These are phyloP conservation scores for Austroboletus eburneus DNA, from an alignment of 768 basidiomycete species.

Conservation along the genomic window DNA sequence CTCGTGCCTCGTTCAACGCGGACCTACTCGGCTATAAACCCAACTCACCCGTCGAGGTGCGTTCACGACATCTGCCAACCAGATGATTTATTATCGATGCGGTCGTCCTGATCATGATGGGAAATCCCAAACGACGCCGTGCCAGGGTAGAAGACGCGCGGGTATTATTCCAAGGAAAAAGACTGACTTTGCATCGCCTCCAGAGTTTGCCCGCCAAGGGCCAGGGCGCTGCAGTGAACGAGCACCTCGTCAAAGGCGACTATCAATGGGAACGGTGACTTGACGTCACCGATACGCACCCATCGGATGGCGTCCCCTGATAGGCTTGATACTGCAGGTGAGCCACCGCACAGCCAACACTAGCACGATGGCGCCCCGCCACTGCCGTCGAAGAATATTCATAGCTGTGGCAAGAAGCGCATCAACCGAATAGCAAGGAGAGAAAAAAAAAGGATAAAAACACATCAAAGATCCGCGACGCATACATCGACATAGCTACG, in stretches of 20 bases:
- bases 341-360: constrained; percentile 5
- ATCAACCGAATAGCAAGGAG: constrained; percentile 4
- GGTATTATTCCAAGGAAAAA: constrained; percentile 2
- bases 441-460: background rate
- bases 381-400: no score
- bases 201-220: constrained; percentile 4
- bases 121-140: constrained; percentile 7
- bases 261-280: constrained; percentile 9
- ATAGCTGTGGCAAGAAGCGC: constrained; percentile 6
- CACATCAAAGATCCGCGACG: constrained; percentile 7
- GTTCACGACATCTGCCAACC: no score
- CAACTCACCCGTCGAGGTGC: no score
- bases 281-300: constrained; percentile 8
- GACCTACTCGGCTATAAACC: no score
- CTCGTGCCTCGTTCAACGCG: no score
- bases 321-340: background rate
- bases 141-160: constrained; percentile 15
- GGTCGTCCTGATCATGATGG: no score
- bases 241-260: background rate
- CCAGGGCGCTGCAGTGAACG: no score
- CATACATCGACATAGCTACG: constrained; percentile 17
- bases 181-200: constrained; percentile 5
- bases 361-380: no score
- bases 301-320: constrained; percentile 16
- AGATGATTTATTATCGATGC: no score